phyloP scores from a whole-genome alignment of 495 filamentous ascomycete species.

The Chaetomidium leptoderma region DNA sequence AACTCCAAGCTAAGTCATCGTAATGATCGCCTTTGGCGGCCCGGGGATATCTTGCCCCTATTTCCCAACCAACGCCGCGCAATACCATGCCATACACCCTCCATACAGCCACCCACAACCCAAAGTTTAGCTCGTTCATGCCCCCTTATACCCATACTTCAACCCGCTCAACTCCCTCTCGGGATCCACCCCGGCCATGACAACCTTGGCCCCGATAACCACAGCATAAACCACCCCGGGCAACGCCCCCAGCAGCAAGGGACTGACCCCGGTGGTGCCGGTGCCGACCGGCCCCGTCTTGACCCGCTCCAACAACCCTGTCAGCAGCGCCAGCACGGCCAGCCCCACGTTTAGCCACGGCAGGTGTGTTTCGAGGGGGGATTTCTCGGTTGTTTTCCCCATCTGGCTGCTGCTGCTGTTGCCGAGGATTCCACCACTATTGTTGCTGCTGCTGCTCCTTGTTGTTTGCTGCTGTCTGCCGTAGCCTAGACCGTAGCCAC shows the following conservation, averaged over 20 bases:
- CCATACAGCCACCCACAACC: too few species aligned
- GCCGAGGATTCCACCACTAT: neutral
- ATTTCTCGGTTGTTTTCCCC: neutral
- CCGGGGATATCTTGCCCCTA: neutral
- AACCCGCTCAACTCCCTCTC: conserved; percentile 48
- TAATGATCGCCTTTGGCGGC: neutral
- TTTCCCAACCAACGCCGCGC: neutral
- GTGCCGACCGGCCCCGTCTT: conserved; percentile 12
- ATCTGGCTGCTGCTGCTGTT: neutral
- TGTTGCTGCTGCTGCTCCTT: neutral
- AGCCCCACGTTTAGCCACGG: conserved; percentile 48
- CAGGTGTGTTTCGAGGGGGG: conserved; percentile 43
- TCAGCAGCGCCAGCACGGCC: conserved; percentile 35
- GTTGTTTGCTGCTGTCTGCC: neutral
- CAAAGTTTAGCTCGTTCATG: conserved; percentile 14
- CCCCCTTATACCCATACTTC: conserved; percentile 59
- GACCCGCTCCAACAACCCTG: conserved; percentile 26
- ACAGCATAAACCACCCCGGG: conserved; percentile 46
- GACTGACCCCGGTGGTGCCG: neutral
- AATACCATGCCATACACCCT: neutral
- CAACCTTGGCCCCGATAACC: conserved; percentile 45
- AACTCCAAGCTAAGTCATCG: neutral
- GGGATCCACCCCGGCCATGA: conserved; percentile 55
- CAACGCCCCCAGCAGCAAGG: conserved; percentile 33
- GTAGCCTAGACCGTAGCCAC: neutral